phyloP scores from a whole-genome alignment of 23 red algal species.

The Pyropia haitanensis region DNA sequence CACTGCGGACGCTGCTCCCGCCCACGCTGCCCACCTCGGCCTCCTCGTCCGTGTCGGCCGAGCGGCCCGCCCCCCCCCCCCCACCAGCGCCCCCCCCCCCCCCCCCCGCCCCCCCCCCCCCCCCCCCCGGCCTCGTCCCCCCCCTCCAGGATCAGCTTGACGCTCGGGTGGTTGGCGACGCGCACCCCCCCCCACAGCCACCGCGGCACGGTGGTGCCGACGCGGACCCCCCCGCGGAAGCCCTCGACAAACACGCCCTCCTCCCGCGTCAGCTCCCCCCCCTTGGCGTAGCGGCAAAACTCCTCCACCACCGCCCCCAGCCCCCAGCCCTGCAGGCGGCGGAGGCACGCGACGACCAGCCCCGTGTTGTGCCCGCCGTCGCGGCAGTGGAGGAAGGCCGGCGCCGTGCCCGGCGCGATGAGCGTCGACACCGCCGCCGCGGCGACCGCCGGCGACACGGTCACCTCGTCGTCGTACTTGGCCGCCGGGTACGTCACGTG shows the following conservation, averaged over 20 bases:
- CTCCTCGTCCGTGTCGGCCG: too few species aligned
- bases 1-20: too few species aligned
- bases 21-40: too few species aligned
- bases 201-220: constrained; percentile 35
- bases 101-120: too few species aligned
- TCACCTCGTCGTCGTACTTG: constrained; percentile 86
- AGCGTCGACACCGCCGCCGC: constrained; percentile 46
- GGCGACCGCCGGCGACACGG: constrained; percentile 36
- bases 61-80: too few species aligned
- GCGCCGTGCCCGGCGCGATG: constrained; percentile 30
- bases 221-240: constrained; percentile 62
- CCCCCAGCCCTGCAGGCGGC: constrained; percentile 91
- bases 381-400: constrained; percentile 84
- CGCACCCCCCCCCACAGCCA: constrained; percentile 82
- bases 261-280: constrained; percentile 55
- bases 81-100: too few species aligned
- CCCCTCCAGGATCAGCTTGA: constrained; percentile 23
- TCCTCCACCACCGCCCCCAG: constrained; percentile 76
- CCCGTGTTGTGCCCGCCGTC: constrained; percentile 98
- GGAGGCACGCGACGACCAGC: constrained; percentile 79
- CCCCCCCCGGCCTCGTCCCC: constrained; percentile 1
- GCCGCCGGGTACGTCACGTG: constrained; percentile 42
- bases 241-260: constrained; percentile 91
- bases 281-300: constrained; percentile 85
- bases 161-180: constrained; percentile 48